Base-by-base conservation (phyloP, 345 rosid species). In the Gossypioides kirkii region DNA sequence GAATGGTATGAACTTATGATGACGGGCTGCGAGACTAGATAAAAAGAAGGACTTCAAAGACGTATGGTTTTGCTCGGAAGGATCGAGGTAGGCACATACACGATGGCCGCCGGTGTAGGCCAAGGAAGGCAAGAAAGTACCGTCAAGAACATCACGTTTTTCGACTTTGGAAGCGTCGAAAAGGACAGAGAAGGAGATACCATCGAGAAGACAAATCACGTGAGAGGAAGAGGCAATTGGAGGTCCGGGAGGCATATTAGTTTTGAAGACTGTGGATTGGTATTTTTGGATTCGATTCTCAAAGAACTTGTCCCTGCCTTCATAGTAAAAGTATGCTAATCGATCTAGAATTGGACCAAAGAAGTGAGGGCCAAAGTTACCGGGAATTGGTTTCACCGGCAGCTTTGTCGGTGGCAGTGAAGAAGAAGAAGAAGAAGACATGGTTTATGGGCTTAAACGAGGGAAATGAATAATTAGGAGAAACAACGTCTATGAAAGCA, bases 81-180 rank as follows among this genome's bases (percentile, higher is more conserved):
- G 81, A 25, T 84, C 89, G 1, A 84, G 89, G 43, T 61, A 84
- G 3, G 86, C 78, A 32, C 81, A 79, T 16, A 74, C 70, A 1
- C 86, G 86, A 72, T 73, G 13, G 26, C 89, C 85, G 1, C 89
- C 89, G 4, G 82, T 78, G 68, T 75, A 82, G 25, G 79, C 63
- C 3, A 80, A 38, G 0, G 87, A 82, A 8, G 89, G 87, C 56
- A 78, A 53, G 84, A 45, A 84, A 13, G 87, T 84, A 4, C 87
- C 87, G 3, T 14, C 77, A 0, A 84, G 65, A 61, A 86, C 78
- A 23, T 86, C 68, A 3, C 28, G 36, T 62, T 86, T 86, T 10
- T 82, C 87, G 43, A 86, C 86, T 42, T 80, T 82, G 14, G 82
- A 79, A 0, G 61, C 72, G 78, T 84, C 89, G 58, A 84, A 79